phyloP scores from a whole-genome alignment of 352 stramenopile species.

The Phytopythium litorale region DNA sequence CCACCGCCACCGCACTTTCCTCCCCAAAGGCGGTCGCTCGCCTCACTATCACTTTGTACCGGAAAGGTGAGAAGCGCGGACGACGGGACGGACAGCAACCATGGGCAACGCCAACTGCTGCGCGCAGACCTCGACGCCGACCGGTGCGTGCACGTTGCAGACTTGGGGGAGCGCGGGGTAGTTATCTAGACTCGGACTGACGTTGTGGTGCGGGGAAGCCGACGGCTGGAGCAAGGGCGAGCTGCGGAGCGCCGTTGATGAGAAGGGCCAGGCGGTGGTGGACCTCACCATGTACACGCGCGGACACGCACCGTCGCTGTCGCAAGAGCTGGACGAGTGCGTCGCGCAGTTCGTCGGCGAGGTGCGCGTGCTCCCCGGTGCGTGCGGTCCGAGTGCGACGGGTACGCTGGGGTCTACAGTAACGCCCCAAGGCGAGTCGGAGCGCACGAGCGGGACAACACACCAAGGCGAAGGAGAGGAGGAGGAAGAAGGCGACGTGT shows the following conservation, averaged over 20 bases:
- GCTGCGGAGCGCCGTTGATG: not conserved
- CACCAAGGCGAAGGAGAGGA: not conserved
- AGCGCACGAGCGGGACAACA: not conserved
- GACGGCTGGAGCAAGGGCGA: constrained; percentile 22
- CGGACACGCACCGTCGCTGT: constrained; percentile 21
- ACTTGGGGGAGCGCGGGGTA: too few relatives aligned
- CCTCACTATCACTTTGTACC: not conserved
- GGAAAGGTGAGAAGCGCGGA: not conserved
- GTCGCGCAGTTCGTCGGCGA: constrained; percentile 15
- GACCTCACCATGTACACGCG: constrained; percentile 7
- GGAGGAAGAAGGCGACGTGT: not conserved
- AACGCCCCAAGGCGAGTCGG: not conserved
- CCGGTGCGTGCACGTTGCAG: constrained; percentile 10
- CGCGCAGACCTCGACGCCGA: constrained; percentile 21
- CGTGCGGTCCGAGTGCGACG: too few relatives aligned
- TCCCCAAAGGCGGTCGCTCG: not conserved
- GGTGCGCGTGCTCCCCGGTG: not conserved
- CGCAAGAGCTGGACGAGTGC: constrained; percentile 19
- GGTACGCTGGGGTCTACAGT: not conserved
- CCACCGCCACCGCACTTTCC: not conserved
- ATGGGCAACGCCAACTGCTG: constrained; percentile 21
- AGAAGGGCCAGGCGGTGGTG: not conserved
- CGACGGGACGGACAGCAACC: not conserved
- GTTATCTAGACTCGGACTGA: not conserved
- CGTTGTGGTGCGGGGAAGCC: constrained; percentile 6